Evolutionary conservation across 2,329 filamentous ascomycete species (phyloP), one percentile per base, ranked within the genome.

Genomic region (Verticillium nonalfalfae): DNA sequence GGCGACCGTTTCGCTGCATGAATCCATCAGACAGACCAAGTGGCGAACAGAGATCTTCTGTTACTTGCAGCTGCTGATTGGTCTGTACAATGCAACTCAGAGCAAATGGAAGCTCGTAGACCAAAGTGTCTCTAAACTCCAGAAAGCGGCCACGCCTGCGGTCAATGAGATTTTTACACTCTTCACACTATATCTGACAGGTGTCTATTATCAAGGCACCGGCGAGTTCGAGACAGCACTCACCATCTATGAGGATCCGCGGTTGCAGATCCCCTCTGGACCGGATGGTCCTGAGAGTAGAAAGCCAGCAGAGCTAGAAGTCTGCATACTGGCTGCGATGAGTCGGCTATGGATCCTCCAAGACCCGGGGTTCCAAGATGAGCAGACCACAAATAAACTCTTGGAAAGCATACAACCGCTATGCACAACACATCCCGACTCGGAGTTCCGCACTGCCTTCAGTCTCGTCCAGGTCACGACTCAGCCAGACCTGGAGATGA

Each of bases 401-500:
- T 79, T 96, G 33, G 81, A 87, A 40, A 80, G 83, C 57, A 77
- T 97, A 6, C 84, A 88, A 59, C 82, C 85, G 0, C 79, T 90
- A 58, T 95, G 91, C 73, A 75, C 79, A 18, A 81, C 83, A 60
- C 90, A 93, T 71, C 81, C 84, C 40, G 93, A 91, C 73, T 82
- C 85, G 67, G 89, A 93, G 68, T 87, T 97, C 61, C 84, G 85
- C 65, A 89, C 90, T 36, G 91, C 91, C 1, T 94, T 89, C 78
- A 86, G 90, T 69, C 82, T 97, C 11, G 82, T 94, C 61, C 83
- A 87, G 66, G 89, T 91, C 6, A 86, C 88, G 2, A 82, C 90
- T 6, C 77, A 82, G 57, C 86, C 85, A 1, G 80, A 83, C 69
- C 89, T 78, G 71, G 85, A 89, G 33, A 89, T 95, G 64, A 87